Percentiles rank a stretch among this genome's conserved stretches.
Evolutionary conservation across 2,329 filamentous ascomycete species (phyloP).

Genomic region (Dactylellina drechsleri): DNA sequence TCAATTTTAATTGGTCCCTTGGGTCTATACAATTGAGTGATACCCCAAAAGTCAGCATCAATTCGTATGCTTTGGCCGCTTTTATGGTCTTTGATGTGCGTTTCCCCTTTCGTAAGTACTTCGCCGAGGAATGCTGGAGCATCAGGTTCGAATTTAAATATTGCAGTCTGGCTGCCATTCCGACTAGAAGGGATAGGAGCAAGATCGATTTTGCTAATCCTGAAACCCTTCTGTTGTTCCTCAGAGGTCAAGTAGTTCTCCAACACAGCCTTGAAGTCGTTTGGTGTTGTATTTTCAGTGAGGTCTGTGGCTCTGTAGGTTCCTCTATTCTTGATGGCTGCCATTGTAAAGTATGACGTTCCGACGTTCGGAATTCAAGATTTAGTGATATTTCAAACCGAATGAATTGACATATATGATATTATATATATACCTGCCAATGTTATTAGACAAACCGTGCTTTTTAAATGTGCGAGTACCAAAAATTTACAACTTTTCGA

Average conservation of each 20-base stretch:
- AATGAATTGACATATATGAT: no score
- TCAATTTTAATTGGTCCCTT: no score
- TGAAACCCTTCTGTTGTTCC: slow-evolving; percentile 1
- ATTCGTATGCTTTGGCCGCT: no score
- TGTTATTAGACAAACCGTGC: no score
- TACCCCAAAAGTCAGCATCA: no score
- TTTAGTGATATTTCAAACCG: not conserved
- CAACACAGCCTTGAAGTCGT: slow-evolving; percentile 16
- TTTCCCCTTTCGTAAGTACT: no score
- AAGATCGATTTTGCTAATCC: slow-evolving; percentile 21
- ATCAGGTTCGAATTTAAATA: slow-evolving; percentile 21
- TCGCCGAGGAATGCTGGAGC: slow-evolving; percentile 12
- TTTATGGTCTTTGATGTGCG: no score
- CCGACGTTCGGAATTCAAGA: not conserved
- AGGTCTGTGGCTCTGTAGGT: slow-evolving; percentile 20
- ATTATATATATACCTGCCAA: no score
- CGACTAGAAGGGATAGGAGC: slow-evolving; percentile 18
- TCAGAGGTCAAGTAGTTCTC: not conserved
- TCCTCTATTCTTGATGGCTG: slow-evolving; percentile 20
- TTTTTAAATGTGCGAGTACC: no score
- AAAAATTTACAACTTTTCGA: no score
- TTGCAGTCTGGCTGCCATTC: slow-evolving; percentile 17
- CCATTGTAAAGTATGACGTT: not conserved
- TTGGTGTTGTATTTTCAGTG: slow-evolving; percentile 8
- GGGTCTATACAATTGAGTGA: no score